A percentile compares a stretch with the other conserved stretches of the same genome.
These are phyloP conservation scores for Paragyromitra xinjiangensis DNA, from an alignment of 495 filamentous ascomycete genomes.

Conservation along the genomic window DNA sequence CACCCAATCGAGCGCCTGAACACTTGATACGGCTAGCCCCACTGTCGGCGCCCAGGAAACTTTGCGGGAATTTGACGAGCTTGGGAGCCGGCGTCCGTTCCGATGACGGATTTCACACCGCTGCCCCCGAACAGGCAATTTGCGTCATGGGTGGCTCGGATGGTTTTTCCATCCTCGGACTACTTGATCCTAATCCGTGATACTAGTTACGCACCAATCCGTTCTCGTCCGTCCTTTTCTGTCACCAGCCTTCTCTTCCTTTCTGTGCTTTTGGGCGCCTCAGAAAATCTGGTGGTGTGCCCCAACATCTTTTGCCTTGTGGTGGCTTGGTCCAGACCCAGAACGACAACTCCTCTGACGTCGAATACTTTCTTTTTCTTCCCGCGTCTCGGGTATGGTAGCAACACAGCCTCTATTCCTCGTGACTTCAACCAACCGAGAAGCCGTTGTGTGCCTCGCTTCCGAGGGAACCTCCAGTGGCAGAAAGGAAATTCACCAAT, in stretches of 20 bases:
- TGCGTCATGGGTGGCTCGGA: conserved; percentile 37
- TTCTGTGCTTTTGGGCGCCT: conserved; percentile 25
- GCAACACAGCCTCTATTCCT: conserved; percentile 33
- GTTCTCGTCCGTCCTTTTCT: conserved; percentile 21
- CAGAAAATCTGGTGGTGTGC: conserved; percentile 2
- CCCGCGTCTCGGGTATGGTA: conserved; percentile 37
- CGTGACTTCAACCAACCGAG: conserved; percentile 39
- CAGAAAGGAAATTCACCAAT: not conserved
- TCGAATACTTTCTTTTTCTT: conserved; percentile 40
- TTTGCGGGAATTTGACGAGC: conserved; percentile 43
- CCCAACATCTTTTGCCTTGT: conserved; percentile 6
- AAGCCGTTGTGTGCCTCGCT: conserved; percentile 27
- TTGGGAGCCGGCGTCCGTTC: conserved; percentile 40
- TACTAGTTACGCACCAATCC: conserved; percentile 32
- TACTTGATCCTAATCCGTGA: conserved; percentile 33
- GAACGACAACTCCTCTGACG: conserved; percentile 35
- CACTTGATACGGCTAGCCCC: conserved; percentile 18
- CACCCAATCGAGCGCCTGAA: conserved; percentile 26
- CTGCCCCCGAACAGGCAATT: conserved; percentile 43
- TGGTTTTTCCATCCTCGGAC: conserved; percentile 29
- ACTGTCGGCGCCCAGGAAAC: conserved; percentile 11
- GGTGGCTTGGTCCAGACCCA: conserved; percentile 42
- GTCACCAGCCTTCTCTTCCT: conserved; percentile 19
- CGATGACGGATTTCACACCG: conserved; percentile 33
- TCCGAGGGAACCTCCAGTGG: not conserved